Evolutionary conservation across 345 rosid species (phyloP), one percentile per base, ranked within the genome.

Genomic region (Gossypium longicalyx): DNA sequence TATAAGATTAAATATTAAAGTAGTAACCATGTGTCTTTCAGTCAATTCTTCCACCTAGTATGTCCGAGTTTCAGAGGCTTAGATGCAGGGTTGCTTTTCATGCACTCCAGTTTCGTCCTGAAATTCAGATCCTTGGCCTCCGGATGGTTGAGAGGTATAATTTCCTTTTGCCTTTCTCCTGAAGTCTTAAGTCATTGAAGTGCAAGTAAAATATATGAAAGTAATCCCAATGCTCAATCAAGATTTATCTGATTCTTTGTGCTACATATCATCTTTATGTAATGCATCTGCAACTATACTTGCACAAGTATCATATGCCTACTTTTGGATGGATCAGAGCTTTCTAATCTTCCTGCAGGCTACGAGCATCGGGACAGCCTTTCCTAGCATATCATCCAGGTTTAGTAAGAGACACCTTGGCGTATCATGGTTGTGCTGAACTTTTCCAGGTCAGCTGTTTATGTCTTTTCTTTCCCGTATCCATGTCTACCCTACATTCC

Each of bases 401-500:
- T 82, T 86, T 93, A 71, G 84, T 86, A 77, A 85, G 93, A 80
- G 91, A 93, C 61, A 86, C 80, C 78, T 85, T 96, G 85, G 99
- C 99, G 71, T 91, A 89, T 83, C 98, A 91, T 85, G 99, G 99
- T 48, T 96, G 98, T 88, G 97, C 95, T 51, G 99, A 96, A 84
- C 87, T 96, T 78, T 96, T 90, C 69, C 97, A 96, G 99, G 99
- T 87, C 77, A 75, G 82, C 64, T 44, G 71, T 71, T 65, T 52
- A 52, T 54, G 73, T 15, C 74, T 79, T 76, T 75, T 62, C 43
- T 78, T 54, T 70, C 76, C 29, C 68, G 19, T 44, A 41, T 45
- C 60, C 22, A 75, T 80, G 44, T 64, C 63, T 52, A 13, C 38
- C 12, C 25, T 22, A 58, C 48, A 2, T 53, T 53, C 43, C 45